Evolutionary conservation across 2,329 filamentous ascomycete genomes (phyloP), one percentile per base, ranked within the genome.

Genomic region (Diaporthe vexans): DNA sequence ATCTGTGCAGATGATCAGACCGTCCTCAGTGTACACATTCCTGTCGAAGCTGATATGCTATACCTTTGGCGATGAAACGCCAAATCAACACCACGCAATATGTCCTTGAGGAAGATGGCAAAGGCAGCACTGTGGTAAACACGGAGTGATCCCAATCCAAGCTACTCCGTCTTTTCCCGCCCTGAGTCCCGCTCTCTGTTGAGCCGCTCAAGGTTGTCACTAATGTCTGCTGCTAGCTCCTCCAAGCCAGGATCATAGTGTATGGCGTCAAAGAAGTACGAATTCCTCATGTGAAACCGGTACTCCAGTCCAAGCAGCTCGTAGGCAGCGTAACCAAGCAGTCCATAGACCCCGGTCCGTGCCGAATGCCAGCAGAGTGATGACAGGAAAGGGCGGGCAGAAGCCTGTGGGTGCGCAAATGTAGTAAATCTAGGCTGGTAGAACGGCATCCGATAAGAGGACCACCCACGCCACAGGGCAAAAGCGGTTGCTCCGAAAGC

Each of bases 371-470:
- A 73, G 24, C 15, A 40, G 9, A 73, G 13, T 4, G 26, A 68
- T 10, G 59, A 21, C 11, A 73, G 21, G 13, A 48, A 67, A 29
- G 51, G 71, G 21, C 51, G 71, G 8, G 10, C 24, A 54, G 48
- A 58, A 61, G 43, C 40, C 35, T 68, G 51, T 33, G 59, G 71
- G 51, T 73, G 71, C n/a, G 43, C 26, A 24, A 67, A 57, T 19
- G 10, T 40, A 15, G 35, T 63, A 19, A 68, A 73, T 13, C 37
- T 67, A 21, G 71, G 71, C 59, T 73, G 59, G 21, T 73, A 73
- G 26, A 73, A 73, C 11, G 71, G 59, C 59, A 73, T 57, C 6
- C 71, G 37, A 35, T 46, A 73, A 4, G 71, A 57, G n/a, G 51
- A 52, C 24, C 51, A 63, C n/a, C 71, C 71, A 8, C 51, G 59